These are phyloP conservation scores for Angophora floribunda DNA, from an alignment of 345 rosid species.

Conservation along the genomic window DNA sequence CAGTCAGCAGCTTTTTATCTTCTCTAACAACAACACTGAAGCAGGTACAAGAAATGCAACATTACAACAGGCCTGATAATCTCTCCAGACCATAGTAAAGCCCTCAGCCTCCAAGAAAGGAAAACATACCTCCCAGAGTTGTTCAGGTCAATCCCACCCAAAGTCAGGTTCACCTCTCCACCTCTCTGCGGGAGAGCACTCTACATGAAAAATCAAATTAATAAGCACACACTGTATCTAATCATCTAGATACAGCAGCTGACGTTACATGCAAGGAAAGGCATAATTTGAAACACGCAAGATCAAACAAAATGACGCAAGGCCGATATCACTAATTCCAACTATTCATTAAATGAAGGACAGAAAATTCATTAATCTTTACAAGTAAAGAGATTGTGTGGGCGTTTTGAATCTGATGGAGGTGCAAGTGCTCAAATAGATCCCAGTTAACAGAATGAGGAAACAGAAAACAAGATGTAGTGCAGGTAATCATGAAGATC, in stretches of 20 bases:
- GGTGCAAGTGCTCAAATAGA: not conserved
- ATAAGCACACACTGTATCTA: not conserved
- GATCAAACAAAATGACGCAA: not conserved
- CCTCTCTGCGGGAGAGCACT: conserved; percentile 87
- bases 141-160: conserved; percentile 97
- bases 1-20: conserved; percentile 90
- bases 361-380: not conserved
- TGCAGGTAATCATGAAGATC: not conserved
- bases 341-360: not conserved
- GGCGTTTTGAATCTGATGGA: not conserved
- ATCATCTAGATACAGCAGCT: not conserved
- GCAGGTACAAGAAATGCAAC: conserved; percentile 11
- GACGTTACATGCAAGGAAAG: not conserved
- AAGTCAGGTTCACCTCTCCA: conserved; percentile 89
- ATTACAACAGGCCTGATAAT: not conserved
- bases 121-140: conserved; percentile 84
- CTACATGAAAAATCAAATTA: conserved; percentile 25
- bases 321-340: not conserved
- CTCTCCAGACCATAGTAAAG: not conserved
- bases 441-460: not conserved
- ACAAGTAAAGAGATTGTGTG: not conserved
- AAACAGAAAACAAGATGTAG: not conserved
- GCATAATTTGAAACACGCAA: not conserved
- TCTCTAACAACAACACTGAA: conserved; percentile 96
- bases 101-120: not conserved